Conservation (phyloP, 108 stramenopile species). For the Nitzschia sp. region DNA sequence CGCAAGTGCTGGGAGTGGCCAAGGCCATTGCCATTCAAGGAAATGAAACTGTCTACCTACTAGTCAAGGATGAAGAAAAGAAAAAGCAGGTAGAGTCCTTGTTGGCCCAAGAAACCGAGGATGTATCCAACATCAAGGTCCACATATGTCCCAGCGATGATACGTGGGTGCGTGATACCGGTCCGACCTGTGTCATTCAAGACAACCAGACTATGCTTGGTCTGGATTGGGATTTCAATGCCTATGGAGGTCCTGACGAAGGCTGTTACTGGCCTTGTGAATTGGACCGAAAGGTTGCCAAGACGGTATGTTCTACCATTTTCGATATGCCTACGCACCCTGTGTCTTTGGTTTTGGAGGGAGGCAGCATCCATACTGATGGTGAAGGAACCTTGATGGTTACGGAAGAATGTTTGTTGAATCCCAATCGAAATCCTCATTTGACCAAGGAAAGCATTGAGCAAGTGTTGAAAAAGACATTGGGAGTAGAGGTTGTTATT, state of each 20-base stretch:
- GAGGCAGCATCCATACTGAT: constrained; percentile 80
- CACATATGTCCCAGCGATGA: constrained; percentile 55
- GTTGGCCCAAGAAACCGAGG: neutral
- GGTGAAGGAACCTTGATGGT: constrained; percentile 76
- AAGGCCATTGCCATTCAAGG: constrained; percentile 32
- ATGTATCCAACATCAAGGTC: neutral
- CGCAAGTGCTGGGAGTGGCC: constrained; percentile 37
- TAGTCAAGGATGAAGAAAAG: constrained; percentile 25
- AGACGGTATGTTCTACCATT: constrained; percentile 31
- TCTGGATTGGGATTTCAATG: constrained; percentile 77
- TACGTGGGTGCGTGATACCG: constrained; percentile 75
- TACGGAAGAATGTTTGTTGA: constrained; percentile 73
- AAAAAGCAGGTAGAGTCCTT: constrained; percentile 1
- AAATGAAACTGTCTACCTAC: constrained; percentile 35
- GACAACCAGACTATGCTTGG: constrained; percentile 22
- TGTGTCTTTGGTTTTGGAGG: constrained; percentile 46
- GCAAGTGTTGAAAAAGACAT: constrained; percentile 23
- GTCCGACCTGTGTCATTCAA: constrained; percentile 58
- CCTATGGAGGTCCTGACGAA: constrained; percentile 62
- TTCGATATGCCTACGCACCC: constrained; percentile 15
- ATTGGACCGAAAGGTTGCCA: constrained; percentile 50
- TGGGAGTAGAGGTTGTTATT: constrained; percentile 56
- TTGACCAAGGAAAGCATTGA: constrained; percentile 56
- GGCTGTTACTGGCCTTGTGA: constrained; percentile 63
- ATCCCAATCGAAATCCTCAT: constrained; percentile 64